A percentile compares a stretch with the other conserved stretches of the same genome.
phyloP scores from a whole-genome alignment of 371 early-diverging fungal genomes.

The Circinella umbellata region DNA sequence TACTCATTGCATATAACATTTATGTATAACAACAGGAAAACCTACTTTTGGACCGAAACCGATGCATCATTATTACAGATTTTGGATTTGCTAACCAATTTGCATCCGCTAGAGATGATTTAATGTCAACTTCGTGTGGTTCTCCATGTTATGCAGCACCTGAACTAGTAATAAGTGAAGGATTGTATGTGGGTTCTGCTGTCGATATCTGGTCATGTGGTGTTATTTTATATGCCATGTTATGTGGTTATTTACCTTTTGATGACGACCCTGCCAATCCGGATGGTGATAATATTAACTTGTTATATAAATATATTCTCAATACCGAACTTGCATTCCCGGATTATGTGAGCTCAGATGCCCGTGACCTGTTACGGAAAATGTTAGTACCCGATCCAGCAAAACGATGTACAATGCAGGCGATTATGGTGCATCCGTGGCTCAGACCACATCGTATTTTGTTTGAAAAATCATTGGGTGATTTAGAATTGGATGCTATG shows the following conservation, averaged over 20 bases:
- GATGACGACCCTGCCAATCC: slow-evolving; percentile 99
- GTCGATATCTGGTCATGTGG: slow-evolving; percentile 98
- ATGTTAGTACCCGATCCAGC: slow-evolving; percentile 94
- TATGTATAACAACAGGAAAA: slow-evolving; percentile 74
- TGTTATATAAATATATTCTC: slow-evolving; percentile 94
- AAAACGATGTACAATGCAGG: slow-evolving; percentile 84
- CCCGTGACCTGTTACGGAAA: slow-evolving; percentile 81
- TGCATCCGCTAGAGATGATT: slow-evolving; percentile 66
- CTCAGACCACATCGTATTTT: slow-evolving; percentile 35
- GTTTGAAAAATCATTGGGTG: slow-evolving; percentile 32
- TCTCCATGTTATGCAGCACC: slow-evolving; percentile 99
- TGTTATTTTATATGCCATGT: slow-evolving; percentile 96
- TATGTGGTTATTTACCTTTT: slow-evolving; percentile 98
- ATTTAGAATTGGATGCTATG: slow-evolving; percentile 28
- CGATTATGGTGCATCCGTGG: slow-evolving; percentile 89
- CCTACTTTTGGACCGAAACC: slow-evolving; percentile 83
- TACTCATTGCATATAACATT: no score
- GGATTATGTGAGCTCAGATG: slow-evolving; percentile 83
- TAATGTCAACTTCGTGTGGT: slow-evolving; percentile 95
- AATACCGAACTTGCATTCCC: slow-evolving; percentile 91
- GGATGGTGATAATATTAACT: slow-evolving; percentile 95
- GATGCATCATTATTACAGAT: slow-evolving; percentile 96
- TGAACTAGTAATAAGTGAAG: slow-evolving; percentile 95
- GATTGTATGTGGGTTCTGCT: slow-evolving; percentile 96
- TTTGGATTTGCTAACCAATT: slow-evolving; percentile 99